Evolutionary conservation across 225 moss, liverwort and hornwort species (phyloP), one percentile per base, ranked within the genome.

Genomic region (Rhytidiadelphus loreus): DNA sequence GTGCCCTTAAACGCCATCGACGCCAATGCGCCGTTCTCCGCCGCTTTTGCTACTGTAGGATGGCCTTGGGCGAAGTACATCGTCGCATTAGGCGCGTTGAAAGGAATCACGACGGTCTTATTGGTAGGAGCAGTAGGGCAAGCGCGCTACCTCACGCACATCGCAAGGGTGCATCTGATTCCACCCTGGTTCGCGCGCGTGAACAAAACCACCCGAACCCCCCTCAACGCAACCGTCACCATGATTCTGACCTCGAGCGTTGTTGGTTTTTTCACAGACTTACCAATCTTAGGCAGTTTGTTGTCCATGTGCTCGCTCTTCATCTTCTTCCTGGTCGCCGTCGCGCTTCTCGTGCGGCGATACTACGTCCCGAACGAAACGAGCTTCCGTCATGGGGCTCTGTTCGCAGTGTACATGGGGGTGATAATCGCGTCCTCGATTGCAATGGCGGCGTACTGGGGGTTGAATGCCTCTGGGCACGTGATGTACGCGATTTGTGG

Each of bases 1-100:
- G 93, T 96, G 32, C 96, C 96, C 3, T 95, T 72, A 65, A 43
- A 79, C 11, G 44, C 82, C 6, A 92, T 98, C 74, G 90, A 94
- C 57, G 60, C 57, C 17, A 90, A 90, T 11, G 98, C 98, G 13
- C 95, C 97, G 0, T 98, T 95, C 89, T 94, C 96, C 3, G 94
- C 76, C 23, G 98, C 98, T 0, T 98, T 98, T 55, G 28, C 94
- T 22, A 87, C 33, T 37, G 82, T 97, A 28, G 98, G 98, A 11
- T 95, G 94, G 98, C 90, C 24, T 6, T 98, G 97, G 98, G 98
- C 97, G 5, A 94, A 95, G 80, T 98, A 98, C 65, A 80, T 98
- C 22, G 97, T 98, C 30, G 95, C 97, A 8, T 35, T 98, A 11
- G 98, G 98, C 35, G 98, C 98, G 3, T 77, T 98, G 48, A 96